These are phyloP conservation scores for Zostera marina DNA, from an alignment of 116 monocot genomes.

Conservation along the genomic window DNA sequence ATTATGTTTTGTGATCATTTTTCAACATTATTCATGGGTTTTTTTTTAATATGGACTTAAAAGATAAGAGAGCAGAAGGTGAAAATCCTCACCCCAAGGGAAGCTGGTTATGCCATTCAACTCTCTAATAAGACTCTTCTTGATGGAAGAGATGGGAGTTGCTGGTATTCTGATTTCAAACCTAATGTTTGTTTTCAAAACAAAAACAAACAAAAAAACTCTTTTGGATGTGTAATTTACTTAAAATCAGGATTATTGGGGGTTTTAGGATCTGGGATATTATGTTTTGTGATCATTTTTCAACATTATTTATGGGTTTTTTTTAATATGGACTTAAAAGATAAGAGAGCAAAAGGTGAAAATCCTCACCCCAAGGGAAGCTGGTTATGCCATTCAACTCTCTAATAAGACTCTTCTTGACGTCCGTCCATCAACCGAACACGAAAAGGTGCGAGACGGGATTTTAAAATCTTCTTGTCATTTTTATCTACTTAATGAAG, in stretches of 20 bases:
- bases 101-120: conserved; percentile 95
- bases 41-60: no score
- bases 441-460: conserved; percentile 35
- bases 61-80: conserved; percentile 92
- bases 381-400: conserved; percentile 91
- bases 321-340: conserved; percentile 12
- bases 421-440: conserved; percentile 75
- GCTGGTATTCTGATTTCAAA: conserved; percentile 29
- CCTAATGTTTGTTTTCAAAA: background rate
- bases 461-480: background rate
- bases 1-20: background rate
- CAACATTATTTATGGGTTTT: background rate
- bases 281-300: background rate
- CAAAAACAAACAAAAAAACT: no score
- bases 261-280: no score
- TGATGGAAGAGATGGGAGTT: conserved; percentile 83
- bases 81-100: conserved; percentile 73
- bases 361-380: conserved; percentile 80
- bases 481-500: background rate
- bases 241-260: no score
- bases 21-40: background rate
- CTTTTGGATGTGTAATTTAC: no score
- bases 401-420: conserved; percentile 72
- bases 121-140: conserved; percentile 37
- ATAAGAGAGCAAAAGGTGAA: conserved; percentile 89